Evolutionary conservation across 371 early-diverging fungal genomes (phyloP).

Genomic region (Mortierella sp.): DNA sequence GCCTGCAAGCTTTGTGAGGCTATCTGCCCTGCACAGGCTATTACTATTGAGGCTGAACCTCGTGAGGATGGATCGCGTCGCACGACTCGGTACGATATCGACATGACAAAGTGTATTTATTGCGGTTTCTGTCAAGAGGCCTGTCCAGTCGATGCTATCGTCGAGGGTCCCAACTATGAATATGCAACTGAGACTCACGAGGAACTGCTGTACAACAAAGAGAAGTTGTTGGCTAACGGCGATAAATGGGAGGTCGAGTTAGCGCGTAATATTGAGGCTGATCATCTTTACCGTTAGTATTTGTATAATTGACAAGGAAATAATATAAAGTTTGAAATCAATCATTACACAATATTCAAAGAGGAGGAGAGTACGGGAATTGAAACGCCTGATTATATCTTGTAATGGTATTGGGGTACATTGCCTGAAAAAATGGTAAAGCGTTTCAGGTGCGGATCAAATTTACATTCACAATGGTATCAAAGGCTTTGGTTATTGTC

Average conservation of each 20-base stretch:
- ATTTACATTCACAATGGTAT: too few relatives aligned
- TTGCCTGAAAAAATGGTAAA: too few relatives aligned
- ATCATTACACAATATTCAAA: too few relatives aligned
- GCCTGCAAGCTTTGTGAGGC: constrained; percentile 98
- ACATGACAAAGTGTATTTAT: constrained; percentile 98
- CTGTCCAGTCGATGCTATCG: constrained; percentile 97
- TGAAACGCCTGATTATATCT: too few relatives aligned
- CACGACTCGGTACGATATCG: constrained; percentile 98
- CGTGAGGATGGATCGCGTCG: constrained; percentile 96
- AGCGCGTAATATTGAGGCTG: constrained; percentile 77
- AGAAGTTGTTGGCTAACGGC: constrained; percentile 96
- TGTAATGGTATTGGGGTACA: too few relatives aligned
- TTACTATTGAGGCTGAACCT: constrained; percentile 98
- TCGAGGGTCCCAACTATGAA: constrained; percentile 97
- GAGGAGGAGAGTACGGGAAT: too few relatives aligned
- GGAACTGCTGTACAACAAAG: constrained; percentile 96
- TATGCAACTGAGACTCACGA: constrained; percentile 97
- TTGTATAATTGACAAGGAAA: constrained; percentile 2
- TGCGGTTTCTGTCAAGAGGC: constrained; percentile 98
- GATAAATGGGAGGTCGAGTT: constrained; percentile 98
- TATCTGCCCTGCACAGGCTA: constrained; percentile 98
- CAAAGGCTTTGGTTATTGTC: too few relatives aligned
- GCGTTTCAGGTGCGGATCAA: too few relatives aligned
- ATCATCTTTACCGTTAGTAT: constrained; percentile 72
- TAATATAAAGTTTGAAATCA: not conserved